phyloP scores from a whole-genome alignment of 2,329 filamentous ascomycete genomes.

The Ophiocordyceps sinensis region DNA sequence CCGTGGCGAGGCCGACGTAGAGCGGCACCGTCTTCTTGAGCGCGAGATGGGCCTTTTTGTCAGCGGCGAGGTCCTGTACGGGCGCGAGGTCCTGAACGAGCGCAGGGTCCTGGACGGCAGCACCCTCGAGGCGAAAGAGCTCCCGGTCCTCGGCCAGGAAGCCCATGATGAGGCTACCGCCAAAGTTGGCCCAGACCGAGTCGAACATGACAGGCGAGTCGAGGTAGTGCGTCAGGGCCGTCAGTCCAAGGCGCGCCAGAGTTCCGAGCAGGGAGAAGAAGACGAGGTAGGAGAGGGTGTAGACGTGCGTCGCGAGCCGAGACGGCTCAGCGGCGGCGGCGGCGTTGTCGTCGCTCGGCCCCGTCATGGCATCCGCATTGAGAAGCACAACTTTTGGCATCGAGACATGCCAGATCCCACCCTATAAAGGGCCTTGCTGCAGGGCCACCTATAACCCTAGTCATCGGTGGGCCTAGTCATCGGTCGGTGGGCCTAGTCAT shows the following conservation, averaged over 20 bases:
- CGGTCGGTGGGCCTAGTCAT: too few relatives aligned
- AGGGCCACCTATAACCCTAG: too few relatives aligned
- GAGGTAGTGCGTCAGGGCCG: slow-evolving; percentile 66
- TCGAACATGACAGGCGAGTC: slow-evolving; percentile 60
- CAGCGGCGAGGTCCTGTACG: slow-evolving; percentile 13
- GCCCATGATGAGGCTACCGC: slow-evolving; percentile 69
- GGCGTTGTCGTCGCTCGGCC: slow-evolving; percentile 1
- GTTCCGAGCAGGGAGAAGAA: slow-evolving; percentile 79
- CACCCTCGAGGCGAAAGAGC: slow-evolving; percentile 59
- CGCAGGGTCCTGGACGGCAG: slow-evolving; percentile 19
- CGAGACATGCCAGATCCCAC: too few relatives aligned
- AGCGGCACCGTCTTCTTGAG: slow-evolving; percentile 77
- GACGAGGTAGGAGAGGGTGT: slow-evolving; percentile 68
- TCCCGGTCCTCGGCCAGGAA: slow-evolving; percentile 68
- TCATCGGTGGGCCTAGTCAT: too few relatives aligned
- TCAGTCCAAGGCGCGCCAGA: slow-evolving; percentile 65
- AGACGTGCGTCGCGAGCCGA: slow-evolving; percentile 40
- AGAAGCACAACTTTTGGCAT: too few relatives aligned
- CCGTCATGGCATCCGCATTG: slow-evolving; percentile 2
- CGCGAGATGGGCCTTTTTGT: slow-evolving; percentile 43
- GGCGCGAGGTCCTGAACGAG: slow-evolving; percentile 15
- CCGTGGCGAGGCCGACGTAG: slow-evolving; percentile 75
- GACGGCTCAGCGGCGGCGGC: slow-evolving; percentile 19
- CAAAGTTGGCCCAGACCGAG: slow-evolving; percentile 79
- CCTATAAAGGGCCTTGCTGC: too few relatives aligned